These are phyloP conservation scores for Staphylotrichum longicolle DNA, from an alignment of 495 filamentous ascomycete genomes.

Conservation along the genomic window DNA sequence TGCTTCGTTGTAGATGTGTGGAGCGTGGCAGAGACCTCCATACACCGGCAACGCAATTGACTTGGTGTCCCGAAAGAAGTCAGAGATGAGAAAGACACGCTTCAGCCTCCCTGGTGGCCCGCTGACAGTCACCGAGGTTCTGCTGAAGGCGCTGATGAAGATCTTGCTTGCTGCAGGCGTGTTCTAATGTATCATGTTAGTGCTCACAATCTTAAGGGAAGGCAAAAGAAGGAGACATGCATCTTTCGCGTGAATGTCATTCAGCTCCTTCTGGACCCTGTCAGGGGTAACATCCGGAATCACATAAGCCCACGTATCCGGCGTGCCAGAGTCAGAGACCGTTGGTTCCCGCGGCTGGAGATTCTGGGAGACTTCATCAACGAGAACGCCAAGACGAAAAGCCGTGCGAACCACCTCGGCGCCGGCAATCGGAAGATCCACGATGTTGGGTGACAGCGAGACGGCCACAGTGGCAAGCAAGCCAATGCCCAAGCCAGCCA, in stretches of 20 bases:
- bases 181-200: not conserved
- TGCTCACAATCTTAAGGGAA: not conserved
- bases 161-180: not conserved
- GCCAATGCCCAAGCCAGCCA: not conserved
- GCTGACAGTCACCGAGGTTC: not conserved
- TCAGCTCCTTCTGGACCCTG: not conserved
- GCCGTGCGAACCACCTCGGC: not conserved
- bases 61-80: slow-evolving; percentile 1
- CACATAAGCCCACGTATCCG: slow-evolving; percentile 1
- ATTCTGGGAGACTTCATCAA: slow-evolving; percentile 4
- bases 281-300: not conserved
- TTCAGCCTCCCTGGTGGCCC: slow-evolving; percentile 3
- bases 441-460: not conserved
- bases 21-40: slow-evolving; percentile 1
- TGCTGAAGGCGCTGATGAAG: not conserved
- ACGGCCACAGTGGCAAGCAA: not conserved
- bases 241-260: not conserved
- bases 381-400: not conserved
- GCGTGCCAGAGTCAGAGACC: not conserved
- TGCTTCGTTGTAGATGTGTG: not conserved
- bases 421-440: not conserved
- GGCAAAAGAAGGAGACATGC: not conserved
- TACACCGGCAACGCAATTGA: not conserved
- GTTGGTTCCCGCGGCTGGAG: not conserved
- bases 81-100: not conserved